Base-by-base conservation (phyloP, 78 protist genomes). In the Anaeramoeba flamelloides region DNA sequence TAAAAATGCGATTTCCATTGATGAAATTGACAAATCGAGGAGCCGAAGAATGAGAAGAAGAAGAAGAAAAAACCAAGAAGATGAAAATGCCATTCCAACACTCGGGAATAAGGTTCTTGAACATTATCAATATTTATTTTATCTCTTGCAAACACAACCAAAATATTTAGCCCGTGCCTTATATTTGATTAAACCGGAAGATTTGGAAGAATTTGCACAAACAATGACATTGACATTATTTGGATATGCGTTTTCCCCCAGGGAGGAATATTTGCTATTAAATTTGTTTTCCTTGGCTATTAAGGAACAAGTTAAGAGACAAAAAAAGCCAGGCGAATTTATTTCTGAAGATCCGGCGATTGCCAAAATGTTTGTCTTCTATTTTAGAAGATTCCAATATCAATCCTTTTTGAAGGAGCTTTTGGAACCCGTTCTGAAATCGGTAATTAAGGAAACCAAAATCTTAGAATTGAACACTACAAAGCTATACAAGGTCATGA, bases 181-280 rank as follows among this genome's bases (percentile, higher is more conserved):
- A 12, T 83, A 38, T 36, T 30, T 64, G 41, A 80, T 83, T 17
- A 8, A 84, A 53, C 90, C 85, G 41, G 90, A 90, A 83, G 83
- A 87, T 65, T 83, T 90, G 85, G 89, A 88, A 53, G 40, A 80
- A 33, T 89, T 90, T 75, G 79, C 89, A 32, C 89, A 86, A 38
- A 90, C 92, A 37, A 86, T 90, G 12, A 89, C 89, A 36, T 38
- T 90, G 22, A 90, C 92, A 1, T 38, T 90, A 17, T 90, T 84
- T 81, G 92, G 92, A 79, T 87, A 90, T 79, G 92, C 92, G 32
- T 90, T 90, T 74, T 84, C 92, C 36, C 92, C 92, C 76, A 36
- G 92, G 33, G 92, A 90, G 77, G 92, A 90, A 82, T 90, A 87
- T 78, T 79, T 90, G 30, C 41, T 90, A 38, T 87, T 90, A 38